Conservation (phyloP, 352 stramenopile species). For the Pythium plurisporium region DNA sequence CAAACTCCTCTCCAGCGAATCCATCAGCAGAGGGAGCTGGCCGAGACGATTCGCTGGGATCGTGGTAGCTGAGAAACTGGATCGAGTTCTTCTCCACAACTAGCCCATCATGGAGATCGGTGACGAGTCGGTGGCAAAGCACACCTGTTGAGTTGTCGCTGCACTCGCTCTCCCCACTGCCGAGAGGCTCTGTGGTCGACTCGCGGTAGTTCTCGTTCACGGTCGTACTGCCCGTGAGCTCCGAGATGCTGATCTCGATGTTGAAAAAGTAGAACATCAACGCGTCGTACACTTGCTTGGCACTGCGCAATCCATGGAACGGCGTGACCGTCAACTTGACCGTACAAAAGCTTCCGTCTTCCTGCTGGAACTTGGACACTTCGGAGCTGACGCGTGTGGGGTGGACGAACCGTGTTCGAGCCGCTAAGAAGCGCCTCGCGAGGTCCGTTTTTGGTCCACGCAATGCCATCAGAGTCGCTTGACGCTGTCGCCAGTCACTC, state of each 20-base stretch:
- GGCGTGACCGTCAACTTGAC: constrained; percentile 19
- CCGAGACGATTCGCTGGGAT: no score
- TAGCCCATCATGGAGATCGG: constrained; percentile 3
- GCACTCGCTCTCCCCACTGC: not conserved
- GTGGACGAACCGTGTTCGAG: constrained; percentile 15
- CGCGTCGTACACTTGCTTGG: constrained; percentile 34
- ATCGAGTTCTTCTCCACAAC: constrained; percentile 23
- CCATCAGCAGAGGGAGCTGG: no score
- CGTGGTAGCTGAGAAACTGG: constrained; percentile 24
- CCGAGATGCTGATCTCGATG: constrained; percentile 42
- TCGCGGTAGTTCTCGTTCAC: constrained; percentile 8
- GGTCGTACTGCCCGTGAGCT: constrained; percentile 23
- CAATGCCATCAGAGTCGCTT: constrained; percentile 1
- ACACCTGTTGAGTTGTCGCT: not conserved
- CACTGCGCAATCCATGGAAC: constrained; percentile 25
- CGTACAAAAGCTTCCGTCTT: constrained; percentile 25
- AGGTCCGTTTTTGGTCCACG: not conserved
- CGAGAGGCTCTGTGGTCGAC: constrained; percentile 3
- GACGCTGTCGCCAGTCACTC: constrained; percentile 1
- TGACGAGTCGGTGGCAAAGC: constrained; percentile 1
- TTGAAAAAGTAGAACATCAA: constrained; percentile 34
- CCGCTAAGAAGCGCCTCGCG: constrained; percentile 19
- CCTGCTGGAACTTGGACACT: constrained; percentile 21
- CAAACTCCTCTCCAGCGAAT: constrained; percentile 9
- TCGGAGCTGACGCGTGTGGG: constrained; percentile 16